A percentile compares a stretch with the other conserved stretches of the same genome.
phyloP scores from a whole-genome alignment of 352 stramenopile genomes.

The Elongisporangium prolatum region DNA sequence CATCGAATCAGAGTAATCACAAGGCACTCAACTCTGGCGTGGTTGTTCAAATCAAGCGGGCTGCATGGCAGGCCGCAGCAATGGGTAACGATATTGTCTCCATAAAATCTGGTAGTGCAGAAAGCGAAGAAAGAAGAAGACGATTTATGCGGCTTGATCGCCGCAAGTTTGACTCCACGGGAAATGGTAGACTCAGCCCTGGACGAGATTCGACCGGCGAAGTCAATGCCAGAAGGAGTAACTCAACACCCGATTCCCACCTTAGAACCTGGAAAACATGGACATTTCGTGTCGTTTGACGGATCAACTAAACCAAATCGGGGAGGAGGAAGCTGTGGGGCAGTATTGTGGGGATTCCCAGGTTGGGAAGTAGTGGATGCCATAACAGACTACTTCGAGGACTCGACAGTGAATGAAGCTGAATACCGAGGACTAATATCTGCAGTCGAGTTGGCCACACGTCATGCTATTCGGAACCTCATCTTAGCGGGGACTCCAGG shows the following conservation, averaged over 20 bases:
- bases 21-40: not conserved
- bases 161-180: not conserved
- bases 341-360: slow-evolving; percentile 11
- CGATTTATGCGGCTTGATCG: not conserved
- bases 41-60: slow-evolving; percentile 1
- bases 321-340: slow-evolving; percentile 2
- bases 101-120: not conserved
- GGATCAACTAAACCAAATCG: slow-evolving; percentile 11
- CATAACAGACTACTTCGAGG: not conserved
- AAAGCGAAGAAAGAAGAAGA: not conserved
- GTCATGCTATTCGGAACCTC: not conserved
- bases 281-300: slow-evolving; percentile 11
- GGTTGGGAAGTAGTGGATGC: slow-evolving; percentile 4
- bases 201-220: no score
- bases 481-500: slow-evolving; percentile 9
- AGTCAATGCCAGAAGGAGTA: no score
- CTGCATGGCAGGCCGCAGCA: slow-evolving; percentile 1
- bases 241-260: not conserved
- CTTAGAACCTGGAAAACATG: not conserved
- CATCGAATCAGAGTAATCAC: slow-evolving; percentile 3
- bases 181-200: no score
- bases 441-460: not conserved
- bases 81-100: slow-evolving; percentile 5
- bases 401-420: slow-evolving; percentile 14
- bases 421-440: slow-evolving; percentile 12